Evolutionary conservation across 2,329 filamentous ascomycete genomes (phyloP).

Genomic region (Raffaelea arxii): DNA sequence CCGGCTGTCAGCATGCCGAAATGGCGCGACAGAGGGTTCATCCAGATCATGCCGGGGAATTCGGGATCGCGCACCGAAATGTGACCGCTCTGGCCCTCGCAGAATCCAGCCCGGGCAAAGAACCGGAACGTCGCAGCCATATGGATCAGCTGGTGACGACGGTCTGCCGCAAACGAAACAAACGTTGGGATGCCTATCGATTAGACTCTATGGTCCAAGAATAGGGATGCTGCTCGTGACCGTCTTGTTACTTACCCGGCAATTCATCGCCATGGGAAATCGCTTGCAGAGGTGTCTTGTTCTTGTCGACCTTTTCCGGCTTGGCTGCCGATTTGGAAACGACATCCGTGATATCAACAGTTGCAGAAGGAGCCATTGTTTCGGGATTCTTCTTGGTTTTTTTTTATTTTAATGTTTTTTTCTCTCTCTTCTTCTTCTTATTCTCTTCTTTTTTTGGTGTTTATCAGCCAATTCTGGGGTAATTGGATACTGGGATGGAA

Average conservation of each 20-base stretch:
- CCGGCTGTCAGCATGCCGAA: slow-evolving; percentile 56
- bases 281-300: slow-evolving; percentile 17
- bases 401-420: background rate
- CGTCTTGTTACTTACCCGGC: slow-evolving; percentile 11
- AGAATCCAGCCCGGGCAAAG: slow-evolving; percentile 53
- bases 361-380: slow-evolving; percentile 17
- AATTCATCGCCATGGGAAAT: slow-evolving; percentile 20
- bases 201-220: no score
- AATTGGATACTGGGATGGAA: no score
- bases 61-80: slow-evolving; percentile 60
- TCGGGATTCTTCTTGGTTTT: no score
- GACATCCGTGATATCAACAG: slow-evolving; percentile 3
- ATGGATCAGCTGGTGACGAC: slow-evolving; percentile 54
- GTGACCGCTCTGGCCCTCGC: slow-evolving; percentile 54
- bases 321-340: slow-evolving; percentile 1
- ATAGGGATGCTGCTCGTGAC: background rate
- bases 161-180: slow-evolving; percentile 31
- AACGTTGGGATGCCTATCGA: slow-evolving; percentile 32
- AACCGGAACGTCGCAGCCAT: slow-evolving; percentile 60
- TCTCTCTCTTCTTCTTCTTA: no score
- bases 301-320: slow-evolving; percentile 6
- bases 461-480: no score
- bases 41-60: slow-evolving; percentile 48
- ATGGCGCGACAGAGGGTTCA: slow-evolving; percentile 57
- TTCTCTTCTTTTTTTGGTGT: no score